Percentiles rank a stretch among this genome's conserved stretches.
phyloP scores from a whole-genome alignment of 1,139 yeast genomes.

The Magnusiomyces ingens region DNA sequence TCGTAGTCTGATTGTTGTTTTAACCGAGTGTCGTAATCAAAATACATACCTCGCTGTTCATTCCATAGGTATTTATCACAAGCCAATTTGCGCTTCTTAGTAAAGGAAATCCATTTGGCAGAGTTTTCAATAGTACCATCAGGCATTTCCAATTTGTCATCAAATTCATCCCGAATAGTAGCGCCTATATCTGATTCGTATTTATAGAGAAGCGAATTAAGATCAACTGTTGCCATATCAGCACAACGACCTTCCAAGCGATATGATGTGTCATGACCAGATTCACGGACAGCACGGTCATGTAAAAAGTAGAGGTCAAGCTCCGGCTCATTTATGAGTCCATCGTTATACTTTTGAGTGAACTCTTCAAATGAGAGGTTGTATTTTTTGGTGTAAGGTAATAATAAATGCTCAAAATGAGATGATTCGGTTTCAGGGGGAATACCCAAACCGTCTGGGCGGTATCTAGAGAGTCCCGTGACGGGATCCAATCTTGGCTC shows the following conservation, averaged over 20 bases:
- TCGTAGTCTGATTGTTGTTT: constrained; percentile 60
- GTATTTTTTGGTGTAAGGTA: constrained; percentile 63
- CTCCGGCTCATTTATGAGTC: constrained; percentile 61
- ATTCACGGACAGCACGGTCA: constrained; percentile 92
- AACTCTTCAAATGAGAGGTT: constrained; percentile 60
- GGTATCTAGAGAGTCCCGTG: constrained; percentile 86
- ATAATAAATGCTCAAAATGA: constrained; percentile 70
- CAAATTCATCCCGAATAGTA: constrained; percentile 51
- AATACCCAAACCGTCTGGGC: constrained; percentile 82
- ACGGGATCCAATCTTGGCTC: constrained; percentile 63
- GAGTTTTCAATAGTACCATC: constrained; percentile 46
- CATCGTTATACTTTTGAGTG: constrained; percentile 60
- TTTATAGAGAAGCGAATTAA: constrained; percentile 79
- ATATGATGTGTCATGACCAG: constrained; percentile 93
- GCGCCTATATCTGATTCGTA: constrained; percentile 81
- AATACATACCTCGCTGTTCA: constrained; percentile 68
- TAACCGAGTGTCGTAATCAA: constrained; percentile 70
- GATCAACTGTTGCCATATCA: constrained; percentile 81
- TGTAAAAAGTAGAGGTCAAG: constrained; percentile 85
- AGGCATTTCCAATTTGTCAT: constrained; percentile 39
- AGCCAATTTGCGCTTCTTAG: constrained; percentile 47
- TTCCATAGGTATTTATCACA: constrained; percentile 80
- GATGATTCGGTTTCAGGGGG: constrained; percentile 96
- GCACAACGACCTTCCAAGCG: constrained; percentile 89
- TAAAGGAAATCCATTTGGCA: constrained; percentile 52